Percentiles rank a stretch among this genome's conserved stretches.
Conservation (phyloP, 2,329 filamentous ascomycete species). For the Verticillium nubilum region DNA sequence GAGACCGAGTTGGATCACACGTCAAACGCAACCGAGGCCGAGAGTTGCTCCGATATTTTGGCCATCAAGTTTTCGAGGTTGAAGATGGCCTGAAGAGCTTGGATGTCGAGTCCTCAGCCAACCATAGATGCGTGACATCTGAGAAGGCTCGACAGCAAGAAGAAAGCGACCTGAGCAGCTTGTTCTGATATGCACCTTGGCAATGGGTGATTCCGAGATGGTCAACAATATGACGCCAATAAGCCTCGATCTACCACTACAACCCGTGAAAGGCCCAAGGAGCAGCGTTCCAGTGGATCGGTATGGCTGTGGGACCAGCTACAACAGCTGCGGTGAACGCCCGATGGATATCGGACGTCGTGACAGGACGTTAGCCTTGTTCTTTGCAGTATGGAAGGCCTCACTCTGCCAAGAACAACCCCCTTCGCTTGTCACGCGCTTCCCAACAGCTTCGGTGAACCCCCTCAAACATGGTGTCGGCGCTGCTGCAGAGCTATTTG, state of each 20-base stretch:
- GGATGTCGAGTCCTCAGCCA: too few relatives aligned
- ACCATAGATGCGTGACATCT: too few relatives aligned
- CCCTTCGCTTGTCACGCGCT: not conserved
- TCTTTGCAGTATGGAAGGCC: not conserved
- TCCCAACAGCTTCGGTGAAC: not conserved
- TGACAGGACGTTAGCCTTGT: not conserved
- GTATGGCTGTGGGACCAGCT: not conserved
- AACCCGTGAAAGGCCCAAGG: not conserved
- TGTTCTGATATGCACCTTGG: not conserved
- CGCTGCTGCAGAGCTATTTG: not conserved
- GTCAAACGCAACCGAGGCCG: too few relatives aligned
- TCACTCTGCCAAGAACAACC: not conserved
- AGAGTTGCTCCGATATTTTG: too few relatives aligned
- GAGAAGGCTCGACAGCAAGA: too few relatives aligned
- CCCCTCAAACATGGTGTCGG: not conserved
- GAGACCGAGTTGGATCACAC: too few relatives aligned
- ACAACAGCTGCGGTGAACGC: not conserved
- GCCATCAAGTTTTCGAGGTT: too few relatives aligned
- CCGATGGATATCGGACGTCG: not conserved
- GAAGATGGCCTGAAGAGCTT: too few relatives aligned
- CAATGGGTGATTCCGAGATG: not conserved
- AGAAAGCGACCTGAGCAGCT: too few relatives aligned
- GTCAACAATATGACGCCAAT: not conserved
- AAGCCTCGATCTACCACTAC: not conserved
- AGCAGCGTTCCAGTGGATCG: too few relatives aligned